Percentiles rank a stretch among this genome's conserved stretches.
These are phyloP conservation scores for Termitomyces sp. DNA, from an alignment of 768 basidiomycete genomes.

Conservation along the genomic window DNA sequence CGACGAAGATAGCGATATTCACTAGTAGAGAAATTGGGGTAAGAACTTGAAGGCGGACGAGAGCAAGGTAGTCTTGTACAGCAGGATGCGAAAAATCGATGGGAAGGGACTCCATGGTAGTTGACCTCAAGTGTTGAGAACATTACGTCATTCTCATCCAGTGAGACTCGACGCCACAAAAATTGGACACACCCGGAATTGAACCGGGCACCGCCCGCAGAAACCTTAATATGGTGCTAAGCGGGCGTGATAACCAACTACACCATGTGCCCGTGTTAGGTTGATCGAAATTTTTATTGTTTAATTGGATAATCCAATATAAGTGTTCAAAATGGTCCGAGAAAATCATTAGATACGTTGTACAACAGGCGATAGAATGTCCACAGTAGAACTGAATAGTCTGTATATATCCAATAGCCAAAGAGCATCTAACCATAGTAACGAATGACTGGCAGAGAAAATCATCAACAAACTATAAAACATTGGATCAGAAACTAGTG, in stretches of 20 bases:
- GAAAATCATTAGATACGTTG: background rate
- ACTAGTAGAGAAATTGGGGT: slow-evolving; percentile 82
- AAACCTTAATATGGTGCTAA: slow-evolving; percentile 13
- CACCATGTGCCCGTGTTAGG: slow-evolving; percentile 25
- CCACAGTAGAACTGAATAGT: background rate
- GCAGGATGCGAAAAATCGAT: slow-evolving; percentile 56
- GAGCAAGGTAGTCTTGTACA: slow-evolving; percentile 60
- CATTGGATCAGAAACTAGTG: background rate
- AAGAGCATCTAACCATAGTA: background rate
- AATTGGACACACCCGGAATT: slow-evolving; percentile 23
- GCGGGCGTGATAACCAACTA: slow-evolving; percentile 29
- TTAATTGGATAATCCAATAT: no score
- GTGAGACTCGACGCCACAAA: slow-evolving; percentile 1
- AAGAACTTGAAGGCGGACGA: slow-evolving; percentile 76
- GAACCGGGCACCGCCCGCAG: slow-evolving; percentile 24
- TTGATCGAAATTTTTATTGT: no score
- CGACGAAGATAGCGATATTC: slow-evolving; percentile 65
- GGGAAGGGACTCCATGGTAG: slow-evolving; percentile 49
- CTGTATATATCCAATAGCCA: background rate
- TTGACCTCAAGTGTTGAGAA: background rate
- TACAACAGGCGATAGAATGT: background rate
- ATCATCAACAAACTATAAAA: background rate
- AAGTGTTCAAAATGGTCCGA: no score
- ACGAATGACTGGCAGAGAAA: background rate
- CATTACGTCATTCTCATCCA: slow-evolving; percentile 3